Conservation (phyloP, 139 green algal genomes). For the Zygnema circumcarinatum region DNA sequence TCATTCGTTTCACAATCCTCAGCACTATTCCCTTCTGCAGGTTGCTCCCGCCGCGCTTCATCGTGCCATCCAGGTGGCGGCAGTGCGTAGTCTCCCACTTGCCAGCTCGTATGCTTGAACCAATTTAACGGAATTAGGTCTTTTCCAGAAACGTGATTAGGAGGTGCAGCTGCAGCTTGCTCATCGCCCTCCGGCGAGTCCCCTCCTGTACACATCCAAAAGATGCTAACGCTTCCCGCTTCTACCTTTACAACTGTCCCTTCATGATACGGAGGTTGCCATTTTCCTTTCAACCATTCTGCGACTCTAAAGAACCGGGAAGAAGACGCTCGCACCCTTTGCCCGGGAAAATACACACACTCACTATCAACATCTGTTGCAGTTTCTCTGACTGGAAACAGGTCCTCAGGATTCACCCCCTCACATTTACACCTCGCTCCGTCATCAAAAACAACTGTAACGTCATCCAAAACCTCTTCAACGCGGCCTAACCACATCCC, state of each 20-base stretch:
- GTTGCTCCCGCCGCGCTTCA: background rate
- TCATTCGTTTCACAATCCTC: background rate
- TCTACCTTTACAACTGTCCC: constrained; percentile 54
- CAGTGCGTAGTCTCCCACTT: constrained; percentile 5
- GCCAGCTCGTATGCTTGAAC: background rate
- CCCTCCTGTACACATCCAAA: constrained; percentile 33
- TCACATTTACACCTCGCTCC: constrained; percentile 35
- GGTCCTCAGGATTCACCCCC: constrained; percentile 25
- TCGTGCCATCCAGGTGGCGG: background rate
- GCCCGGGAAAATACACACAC: constrained; percentile 51
- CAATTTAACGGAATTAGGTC: constrained; percentile 20
- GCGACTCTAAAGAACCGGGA: constrained; percentile 30
- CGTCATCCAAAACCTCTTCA: constrained; percentile 42
- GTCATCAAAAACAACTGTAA: constrained; percentile 59
- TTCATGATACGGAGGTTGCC: constrained; percentile 32
- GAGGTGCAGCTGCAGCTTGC: background rate
- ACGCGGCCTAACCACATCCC: constrained; percentile 55
- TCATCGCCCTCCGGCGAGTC: background rate
- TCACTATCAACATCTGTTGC: constrained; percentile 47
- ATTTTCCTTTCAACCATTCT: constrained; percentile 54
- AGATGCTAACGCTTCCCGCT: constrained; percentile 30
- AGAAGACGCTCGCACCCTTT: constrained; percentile 37
- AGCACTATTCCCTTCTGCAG: too few species aligned
- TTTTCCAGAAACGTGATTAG: background rate
- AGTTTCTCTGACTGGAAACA: constrained; percentile 26